Evolutionary conservation across 1,139 yeast genomes (phyloP).

Genomic region (Candida sanyaensis): DNA sequence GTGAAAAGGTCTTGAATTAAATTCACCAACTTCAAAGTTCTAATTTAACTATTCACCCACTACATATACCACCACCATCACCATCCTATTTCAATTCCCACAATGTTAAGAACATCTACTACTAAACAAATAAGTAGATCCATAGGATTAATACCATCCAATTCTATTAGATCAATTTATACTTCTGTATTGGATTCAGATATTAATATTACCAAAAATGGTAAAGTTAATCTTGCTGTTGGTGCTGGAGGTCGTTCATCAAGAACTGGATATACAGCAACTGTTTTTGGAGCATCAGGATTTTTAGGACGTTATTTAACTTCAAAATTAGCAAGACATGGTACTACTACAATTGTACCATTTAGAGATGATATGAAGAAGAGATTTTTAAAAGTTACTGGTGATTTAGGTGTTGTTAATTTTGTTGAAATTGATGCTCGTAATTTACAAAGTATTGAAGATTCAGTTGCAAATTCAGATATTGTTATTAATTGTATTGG

Average conservation of each 20-base stretch:
- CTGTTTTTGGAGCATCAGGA: constrained; percentile 85
- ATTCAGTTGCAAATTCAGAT: constrained; percentile 78
- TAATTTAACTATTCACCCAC: not conserved
- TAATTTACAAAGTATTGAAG: constrained; percentile 74
- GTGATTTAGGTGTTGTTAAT: constrained; percentile 87
- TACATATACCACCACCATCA: not conserved
- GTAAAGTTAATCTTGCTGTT: constrained; percentile 67
- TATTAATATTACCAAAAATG: constrained; percentile 72
- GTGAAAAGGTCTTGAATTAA: not conserved
- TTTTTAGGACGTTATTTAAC: constrained; percentile 75
- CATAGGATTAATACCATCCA: constrained; percentile 16
- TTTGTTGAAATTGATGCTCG: constrained; percentile 83
- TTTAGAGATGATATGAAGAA: constrained; percentile 78
- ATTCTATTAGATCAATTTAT: constrained; percentile 32
- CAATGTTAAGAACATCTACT: constrained; percentile 32
- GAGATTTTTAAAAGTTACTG: constrained; percentile 79
- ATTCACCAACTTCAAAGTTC: too few species aligned
- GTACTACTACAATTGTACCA: constrained; percentile 76
- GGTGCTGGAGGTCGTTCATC: constrained; percentile 88
- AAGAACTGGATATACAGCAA: constrained; percentile 88
- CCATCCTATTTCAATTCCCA: not conserved
- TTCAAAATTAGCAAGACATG: constrained; percentile 77
- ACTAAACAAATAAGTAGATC: constrained; percentile 21
- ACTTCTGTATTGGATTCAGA: constrained; percentile 54
- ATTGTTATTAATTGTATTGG: constrained; percentile 83